Conservation (phyloP, 2,329 filamentous ascomycete genomes). For the Botrytis hyacinthi region DNA sequence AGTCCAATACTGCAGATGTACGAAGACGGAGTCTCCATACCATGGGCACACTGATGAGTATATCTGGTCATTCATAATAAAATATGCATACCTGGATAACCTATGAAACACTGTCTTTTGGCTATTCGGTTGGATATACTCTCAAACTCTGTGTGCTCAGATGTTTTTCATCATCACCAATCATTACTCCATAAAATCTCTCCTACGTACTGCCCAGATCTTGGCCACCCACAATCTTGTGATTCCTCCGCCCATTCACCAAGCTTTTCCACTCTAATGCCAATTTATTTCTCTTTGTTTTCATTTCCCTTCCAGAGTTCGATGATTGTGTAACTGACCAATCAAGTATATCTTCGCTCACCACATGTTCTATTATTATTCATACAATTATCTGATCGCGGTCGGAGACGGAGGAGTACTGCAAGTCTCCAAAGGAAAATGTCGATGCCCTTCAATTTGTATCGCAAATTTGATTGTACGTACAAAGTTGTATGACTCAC, state of each 20-base stretch:
- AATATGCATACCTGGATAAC: background rate
- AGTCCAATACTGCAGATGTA: no score
- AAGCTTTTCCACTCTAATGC: constrained; percentile 16
- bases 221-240: background rate
- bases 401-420: background rate
- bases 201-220: constrained; percentile 9
- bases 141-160: background rate
- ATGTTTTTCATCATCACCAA: background rate
- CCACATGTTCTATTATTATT: background rate
- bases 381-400: background rate
- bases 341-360: background rate
- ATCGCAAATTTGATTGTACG: background rate
- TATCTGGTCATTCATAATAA: background rate
- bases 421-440: background rate
- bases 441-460: background rate
- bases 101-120: background rate
- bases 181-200: background rate
- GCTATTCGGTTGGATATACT: background rate
- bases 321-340: background rate
- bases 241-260: constrained; percentile 4
- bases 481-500: constrained; percentile 9
- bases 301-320: background rate
- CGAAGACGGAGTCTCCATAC: no score
- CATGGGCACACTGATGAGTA: no score
- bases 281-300: constrained; percentile 2